A percentile compares a stretch with the other conserved stretches of the same genome.
Conservation (phyloP, 768 basidiomycete genomes). For the Daedaleopsis nitida region DNA sequence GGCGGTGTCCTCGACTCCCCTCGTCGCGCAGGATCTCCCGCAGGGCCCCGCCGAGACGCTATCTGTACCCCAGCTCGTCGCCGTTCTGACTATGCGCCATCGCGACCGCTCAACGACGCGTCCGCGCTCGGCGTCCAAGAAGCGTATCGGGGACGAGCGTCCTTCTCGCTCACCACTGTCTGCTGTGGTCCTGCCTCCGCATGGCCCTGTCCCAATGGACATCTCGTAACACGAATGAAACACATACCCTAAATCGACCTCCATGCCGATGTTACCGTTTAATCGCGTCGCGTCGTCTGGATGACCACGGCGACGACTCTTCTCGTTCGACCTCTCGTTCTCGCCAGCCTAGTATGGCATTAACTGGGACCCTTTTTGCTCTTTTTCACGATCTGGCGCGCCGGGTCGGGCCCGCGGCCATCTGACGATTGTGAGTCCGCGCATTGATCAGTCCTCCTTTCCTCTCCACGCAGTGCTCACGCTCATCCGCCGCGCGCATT, state of each 20-base stretch:
- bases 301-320: conserved; percentile 11
- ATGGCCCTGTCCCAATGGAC: background rate
- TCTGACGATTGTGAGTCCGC: conserved; percentile 16
- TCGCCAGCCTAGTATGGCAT: conserved; percentile 6
- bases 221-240: background rate
- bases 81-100: conserved; percentile 29
- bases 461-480: background rate
- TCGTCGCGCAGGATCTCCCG: conserved; percentile 7
- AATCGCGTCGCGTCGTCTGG: conserved; percentile 5
- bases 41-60: conserved; percentile 8
- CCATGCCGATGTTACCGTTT: background rate
- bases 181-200: background rate
- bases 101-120: conserved; percentile 25
- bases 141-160: background rate
- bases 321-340: no score
- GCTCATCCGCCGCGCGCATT: background rate
- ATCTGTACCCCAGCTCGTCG: conserved; percentile 29
- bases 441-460: background rate
- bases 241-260: background rate
- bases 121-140: conserved; percentile 18
- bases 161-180: conserved; percentile 15
- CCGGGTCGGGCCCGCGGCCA: background rate
- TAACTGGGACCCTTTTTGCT: background rate
- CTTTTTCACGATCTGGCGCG: conserved; percentile 9
- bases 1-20: conserved; percentile 2